Conservation (phyloP, 2,329 filamentous ascomycete genomes). For the Boeremia exigua region DNA sequence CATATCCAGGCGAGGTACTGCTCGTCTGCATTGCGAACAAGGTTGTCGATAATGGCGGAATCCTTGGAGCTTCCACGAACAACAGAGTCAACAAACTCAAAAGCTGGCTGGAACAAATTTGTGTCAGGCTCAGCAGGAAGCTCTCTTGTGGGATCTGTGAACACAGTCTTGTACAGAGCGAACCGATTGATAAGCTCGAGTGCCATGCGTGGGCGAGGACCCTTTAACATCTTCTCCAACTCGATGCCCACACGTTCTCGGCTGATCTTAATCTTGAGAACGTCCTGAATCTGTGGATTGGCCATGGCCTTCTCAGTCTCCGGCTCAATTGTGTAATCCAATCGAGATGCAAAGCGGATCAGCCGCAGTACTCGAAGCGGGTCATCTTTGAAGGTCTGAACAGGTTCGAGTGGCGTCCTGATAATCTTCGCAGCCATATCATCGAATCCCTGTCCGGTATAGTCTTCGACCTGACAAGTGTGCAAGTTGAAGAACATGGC, state of each 20-base stretch:
- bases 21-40: constrained; percentile 70
- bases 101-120: constrained; percentile 67
- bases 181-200: constrained; percentile 71
- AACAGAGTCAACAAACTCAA: constrained; percentile 62
- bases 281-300: constrained; percentile 75
- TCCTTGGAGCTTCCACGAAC: constrained; percentile 8
- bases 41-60: constrained; percentile 49
- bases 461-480: constrained; percentile 80
- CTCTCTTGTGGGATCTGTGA: constrained; percentile 68
- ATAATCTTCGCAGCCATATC: constrained; percentile 79
- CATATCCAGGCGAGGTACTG: constrained; percentile 79
- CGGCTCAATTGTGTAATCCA: constrained; percentile 78
- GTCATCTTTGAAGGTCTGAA: constrained; percentile 93
- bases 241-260: constrained; percentile 88
- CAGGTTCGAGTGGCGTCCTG: constrained; percentile 83
- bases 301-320: constrained; percentile 76
- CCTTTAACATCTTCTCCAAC: constrained; percentile 87
- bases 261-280: constrained; percentile 87
- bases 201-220: constrained; percentile 65
- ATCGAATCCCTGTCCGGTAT: constrained; percentile 73
- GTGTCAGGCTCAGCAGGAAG: constrained; percentile 63
- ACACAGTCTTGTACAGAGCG: constrained; percentile 73
- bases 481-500: constrained; percentile 95
- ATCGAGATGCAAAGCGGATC: constrained; percentile 86
- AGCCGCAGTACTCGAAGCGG: constrained; percentile 85